phyloP scores from a whole-genome alignment of 2,329 filamentous ascomycete genomes.

The Thielaviopsis musarum region DNA sequence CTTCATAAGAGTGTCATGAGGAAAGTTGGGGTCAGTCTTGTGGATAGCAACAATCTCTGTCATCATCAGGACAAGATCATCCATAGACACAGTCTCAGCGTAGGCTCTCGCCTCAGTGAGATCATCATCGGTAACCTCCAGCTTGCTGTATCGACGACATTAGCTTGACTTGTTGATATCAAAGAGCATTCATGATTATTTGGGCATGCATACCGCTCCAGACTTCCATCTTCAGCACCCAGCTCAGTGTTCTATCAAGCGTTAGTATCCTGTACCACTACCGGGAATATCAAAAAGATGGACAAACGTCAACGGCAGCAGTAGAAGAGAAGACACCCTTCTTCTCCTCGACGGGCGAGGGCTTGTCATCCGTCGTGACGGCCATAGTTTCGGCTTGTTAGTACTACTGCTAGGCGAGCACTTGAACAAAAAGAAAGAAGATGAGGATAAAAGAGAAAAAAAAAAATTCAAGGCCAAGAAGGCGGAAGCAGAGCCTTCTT shows the following conservation, averaged over 20 bases:
- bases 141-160: background rate
- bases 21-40: slow-evolving; percentile 27
- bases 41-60: slow-evolving; percentile 19
- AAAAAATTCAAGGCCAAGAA: background rate
- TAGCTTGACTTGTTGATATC: background rate
- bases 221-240: background rate
- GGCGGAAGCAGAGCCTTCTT: background rate
- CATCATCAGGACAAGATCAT: slow-evolving; percentile 27
- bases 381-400: background rate
- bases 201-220: background rate
- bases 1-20: background rate
- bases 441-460: background rate
- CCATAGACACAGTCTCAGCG: slow-evolving; percentile 25
- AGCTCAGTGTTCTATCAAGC: background rate
- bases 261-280: background rate
- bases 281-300: background rate
- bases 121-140: slow-evolving; percentile 27
- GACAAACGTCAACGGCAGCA: background rate
- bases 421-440: background rate
- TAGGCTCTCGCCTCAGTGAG: slow-evolving; percentile 28
- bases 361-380: background rate
- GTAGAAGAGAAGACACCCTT: background rate
- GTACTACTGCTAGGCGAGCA: background rate
- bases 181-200: too few species aligned
- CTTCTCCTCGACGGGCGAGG: background rate